Conservation (phyloP, 2,329 filamentous ascomycete species). For the Colletotrichum sp. region DNA sequence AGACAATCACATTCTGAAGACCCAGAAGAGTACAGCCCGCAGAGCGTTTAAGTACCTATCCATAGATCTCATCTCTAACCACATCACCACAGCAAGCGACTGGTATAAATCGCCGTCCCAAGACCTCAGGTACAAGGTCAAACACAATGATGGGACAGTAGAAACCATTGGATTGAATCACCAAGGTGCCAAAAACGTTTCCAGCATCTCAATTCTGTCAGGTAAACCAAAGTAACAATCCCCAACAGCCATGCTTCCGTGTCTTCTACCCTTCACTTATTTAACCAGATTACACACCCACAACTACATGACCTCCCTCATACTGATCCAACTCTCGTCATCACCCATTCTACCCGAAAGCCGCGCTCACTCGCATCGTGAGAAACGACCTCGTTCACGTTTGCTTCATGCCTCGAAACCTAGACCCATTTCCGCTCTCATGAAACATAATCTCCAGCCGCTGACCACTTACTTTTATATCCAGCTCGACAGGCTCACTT, state of each 20-base stretch:
- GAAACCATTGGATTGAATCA: too few relatives aligned
- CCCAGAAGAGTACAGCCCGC: fast-evolving
- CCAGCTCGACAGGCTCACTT: background rate
- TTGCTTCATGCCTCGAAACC: background rate
- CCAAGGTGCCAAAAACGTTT: too few relatives aligned
- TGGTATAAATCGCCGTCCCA: too few relatives aligned
- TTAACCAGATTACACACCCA: background rate
- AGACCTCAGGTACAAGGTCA: too few relatives aligned
- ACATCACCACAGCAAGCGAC: background rate
- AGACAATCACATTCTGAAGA: too few relatives aligned
- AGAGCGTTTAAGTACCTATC: fast-evolving
- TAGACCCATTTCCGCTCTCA: background rate
- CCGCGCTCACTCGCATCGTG: fast-evolving
- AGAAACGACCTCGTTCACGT: fast-evolving
- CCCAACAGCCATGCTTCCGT: too few relatives aligned
- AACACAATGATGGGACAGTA: too few relatives aligned
- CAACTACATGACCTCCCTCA: too few relatives aligned
- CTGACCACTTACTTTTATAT: background rate
- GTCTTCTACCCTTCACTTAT: background rate
- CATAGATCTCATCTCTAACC: fast-evolving
- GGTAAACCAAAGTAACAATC: too few relatives aligned
- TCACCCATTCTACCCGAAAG: background rate
- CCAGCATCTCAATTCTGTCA: too few relatives aligned
- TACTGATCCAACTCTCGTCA: background rate
- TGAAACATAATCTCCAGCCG: background rate